Evolutionary conservation across 2,329 filamentous ascomycete genomes (phyloP), one percentile per base, ranked within the genome.

Genomic region (Scolecobasidium constrictum): DNA sequence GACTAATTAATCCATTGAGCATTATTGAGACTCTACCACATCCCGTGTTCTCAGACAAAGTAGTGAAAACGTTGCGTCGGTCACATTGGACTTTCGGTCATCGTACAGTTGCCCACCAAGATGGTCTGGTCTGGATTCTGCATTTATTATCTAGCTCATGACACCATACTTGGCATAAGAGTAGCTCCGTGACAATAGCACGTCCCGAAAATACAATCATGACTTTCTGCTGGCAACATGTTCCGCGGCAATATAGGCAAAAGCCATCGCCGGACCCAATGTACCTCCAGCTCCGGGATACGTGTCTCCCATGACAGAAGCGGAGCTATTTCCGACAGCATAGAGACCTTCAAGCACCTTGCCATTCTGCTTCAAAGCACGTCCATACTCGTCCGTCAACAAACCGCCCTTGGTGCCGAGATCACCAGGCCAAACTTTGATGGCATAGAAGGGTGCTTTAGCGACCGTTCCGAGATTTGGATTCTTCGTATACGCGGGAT

Each of bases 391-490:
- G 40, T 64, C 56, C 1, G 59, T 62, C 33, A 61, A 21, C 3
- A 65, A 42, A 3, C 62, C 60, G 4, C 60, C 58, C 48, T 61
- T 62, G 15, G 59, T 64, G 3, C 61, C 57, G n/a, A 62, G 44
- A 44, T 64, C 57, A 11, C 62, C 60, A 6, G 62, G 60, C 38
- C 49, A 60, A 4, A 64, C 43, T 22, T 50, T 52, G n/a, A 57
- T 44, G 0, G 61, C 61, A 45, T 58, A 61, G 46, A 60, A 60
- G 9, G 57, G 59, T 1, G 45, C 47, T 35, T 49, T 51, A 5
- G 45, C 49, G 22, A 61, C 48, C 12, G 50, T 39, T 4, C 56
- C 56, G 23, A 63, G 52, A 49, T 56, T 59, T 2, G 52, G 54
- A 44, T 61, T 60, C 11, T 53, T 53, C 28, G 46, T 46, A 18